Evolutionary conservation across 2,329 filamentous ascomycete species (phyloP).

Genomic region (Verticillium tricorpus): DNA sequence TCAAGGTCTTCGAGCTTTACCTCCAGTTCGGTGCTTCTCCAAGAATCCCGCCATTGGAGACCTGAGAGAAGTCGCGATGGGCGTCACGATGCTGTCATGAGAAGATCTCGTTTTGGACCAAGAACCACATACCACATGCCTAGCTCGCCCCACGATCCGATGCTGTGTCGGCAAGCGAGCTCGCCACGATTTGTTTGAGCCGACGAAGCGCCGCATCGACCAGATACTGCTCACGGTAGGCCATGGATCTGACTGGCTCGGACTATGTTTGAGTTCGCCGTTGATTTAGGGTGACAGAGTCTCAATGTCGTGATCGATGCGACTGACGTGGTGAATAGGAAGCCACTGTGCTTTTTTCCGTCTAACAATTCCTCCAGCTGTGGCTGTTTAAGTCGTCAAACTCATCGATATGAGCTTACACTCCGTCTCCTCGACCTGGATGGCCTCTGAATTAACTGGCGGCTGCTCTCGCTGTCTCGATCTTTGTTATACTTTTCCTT

Average conservation of each 20-base stretch:
- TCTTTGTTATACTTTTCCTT: no score
- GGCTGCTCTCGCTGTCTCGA: no score
- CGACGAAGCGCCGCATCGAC: not conserved
- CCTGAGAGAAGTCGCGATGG: no score
- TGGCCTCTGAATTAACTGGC: no score
- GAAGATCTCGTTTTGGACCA: no score
- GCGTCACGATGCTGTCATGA: no score
- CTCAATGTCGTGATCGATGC: not conserved
- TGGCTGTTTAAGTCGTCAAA: no score
- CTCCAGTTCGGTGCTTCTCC: no score
- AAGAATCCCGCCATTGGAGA: no score
- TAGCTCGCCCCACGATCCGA: not conserved
- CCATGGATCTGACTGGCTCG: not conserved
- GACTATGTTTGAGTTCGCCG: not conserved
- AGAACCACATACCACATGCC: not conserved
- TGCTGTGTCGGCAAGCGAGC: not conserved
- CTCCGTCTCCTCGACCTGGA: no score
- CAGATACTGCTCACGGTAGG: not conserved
- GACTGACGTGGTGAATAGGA: not conserved
- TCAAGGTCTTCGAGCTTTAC: no score
- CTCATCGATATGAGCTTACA: no score
- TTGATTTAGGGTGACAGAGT: not conserved
- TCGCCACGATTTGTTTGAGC: not conserved
- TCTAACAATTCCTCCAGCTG: not conserved
- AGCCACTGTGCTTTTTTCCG: not conserved